These are phyloP conservation scores for Circinella umbellata DNA, from an alignment of 371 early-diverging fungal species.

Conservation along the genomic window DNA sequence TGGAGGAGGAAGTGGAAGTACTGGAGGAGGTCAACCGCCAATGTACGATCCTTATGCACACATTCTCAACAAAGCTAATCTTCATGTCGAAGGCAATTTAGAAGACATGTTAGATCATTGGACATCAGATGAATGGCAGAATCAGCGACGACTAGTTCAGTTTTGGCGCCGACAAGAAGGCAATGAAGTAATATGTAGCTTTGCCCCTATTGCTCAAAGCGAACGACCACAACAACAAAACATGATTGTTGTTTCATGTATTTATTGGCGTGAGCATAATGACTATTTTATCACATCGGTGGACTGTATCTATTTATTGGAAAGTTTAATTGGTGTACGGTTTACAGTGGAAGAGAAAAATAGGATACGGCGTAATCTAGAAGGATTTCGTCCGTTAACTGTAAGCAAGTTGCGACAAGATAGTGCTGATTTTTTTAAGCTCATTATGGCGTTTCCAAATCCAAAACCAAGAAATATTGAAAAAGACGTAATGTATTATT, in stretches of 20 bases:
- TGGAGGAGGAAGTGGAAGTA: too few species aligned
- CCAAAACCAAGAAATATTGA: slow-evolving; percentile 84
- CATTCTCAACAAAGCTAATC: slow-evolving; percentile 71
- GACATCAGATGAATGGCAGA: slow-evolving; percentile 63
- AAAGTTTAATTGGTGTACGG: slow-evolving; percentile 70
- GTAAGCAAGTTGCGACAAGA: slow-evolving; percentile 73
- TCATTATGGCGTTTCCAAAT: slow-evolving; percentile 79
- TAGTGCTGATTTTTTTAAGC: slow-evolving; percentile 73
- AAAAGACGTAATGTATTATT: slow-evolving; percentile 60
- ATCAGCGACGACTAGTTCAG: slow-evolving; percentile 72
- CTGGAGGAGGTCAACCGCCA: background rate
- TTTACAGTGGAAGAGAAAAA: slow-evolving; percentile 84
- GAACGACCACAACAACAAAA: slow-evolving; percentile 26
- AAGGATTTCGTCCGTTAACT: slow-evolving; percentile 77
- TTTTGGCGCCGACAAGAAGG: slow-evolving; percentile 72
- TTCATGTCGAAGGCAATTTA: slow-evolving; percentile 66
- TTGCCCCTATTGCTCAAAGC: slow-evolving; percentile 65
- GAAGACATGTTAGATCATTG: slow-evolving; percentile 60
- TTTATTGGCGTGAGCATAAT: slow-evolving; percentile 74
- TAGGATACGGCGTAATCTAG: slow-evolving; percentile 79
- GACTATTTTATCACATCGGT: slow-evolving; percentile 80
- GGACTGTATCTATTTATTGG: slow-evolving; percentile 75
- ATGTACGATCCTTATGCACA: slow-evolving; percentile 58
- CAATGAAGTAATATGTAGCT: slow-evolving; percentile 71
- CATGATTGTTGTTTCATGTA: slow-evolving; percentile 76